phyloP scores from a whole-genome alignment of 1,139 yeast genomes.

The Zygoascus hellenicus region DNA sequence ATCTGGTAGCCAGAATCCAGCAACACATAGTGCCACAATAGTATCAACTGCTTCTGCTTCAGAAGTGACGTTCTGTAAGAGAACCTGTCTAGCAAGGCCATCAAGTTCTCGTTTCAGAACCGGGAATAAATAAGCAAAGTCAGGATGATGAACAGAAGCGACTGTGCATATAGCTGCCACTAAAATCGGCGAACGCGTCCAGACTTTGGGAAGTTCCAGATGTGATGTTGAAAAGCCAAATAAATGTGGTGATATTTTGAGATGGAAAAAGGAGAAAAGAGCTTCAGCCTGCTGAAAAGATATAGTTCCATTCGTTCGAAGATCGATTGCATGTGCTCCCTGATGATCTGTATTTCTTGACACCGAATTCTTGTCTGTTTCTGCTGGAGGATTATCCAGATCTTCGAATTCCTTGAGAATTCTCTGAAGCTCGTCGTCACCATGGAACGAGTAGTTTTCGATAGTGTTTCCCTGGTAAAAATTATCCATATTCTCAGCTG shows the following conservation, averaged over 20 bases:
- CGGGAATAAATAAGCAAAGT: conserved; percentile 37
- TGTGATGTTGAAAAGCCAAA: conserved; percentile 59
- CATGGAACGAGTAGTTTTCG: neutral
- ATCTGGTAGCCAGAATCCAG: conserved; percentile 65
- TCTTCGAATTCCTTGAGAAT: conserved; percentile 1
- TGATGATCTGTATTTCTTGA: neutral
- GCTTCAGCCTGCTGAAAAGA: conserved; percentile 43
- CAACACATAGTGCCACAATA: conserved; percentile 55
- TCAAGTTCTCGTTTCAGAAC: conserved; percentile 42
- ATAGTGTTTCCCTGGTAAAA: too few relatives aligned
- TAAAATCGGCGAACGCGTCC: conserved; percentile 54
- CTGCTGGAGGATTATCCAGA: neutral
- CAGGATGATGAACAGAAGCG: conserved; percentile 57
- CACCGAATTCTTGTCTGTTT: neutral
- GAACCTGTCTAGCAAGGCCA: conserved; percentile 42
- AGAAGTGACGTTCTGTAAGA: conserved; percentile 35
- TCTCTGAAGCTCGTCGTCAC: conserved; percentile 2
- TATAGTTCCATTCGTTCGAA: conserved; percentile 15
- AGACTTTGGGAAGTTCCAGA: conserved; percentile 45
- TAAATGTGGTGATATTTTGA: conserved; percentile 55
- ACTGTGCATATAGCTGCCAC: conserved; percentile 60
- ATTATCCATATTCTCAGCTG: too few relatives aligned
- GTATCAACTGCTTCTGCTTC: conserved; percentile 55
- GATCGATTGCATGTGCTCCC: conserved; percentile 6
- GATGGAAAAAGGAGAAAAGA: conserved; percentile 48